Percentiles rank a stretch among this genome's conserved stretches.
These are phyloP conservation scores for Malus domestica DNA, from an alignment of 306 rosid species.

Conservation along the genomic window DNA sequence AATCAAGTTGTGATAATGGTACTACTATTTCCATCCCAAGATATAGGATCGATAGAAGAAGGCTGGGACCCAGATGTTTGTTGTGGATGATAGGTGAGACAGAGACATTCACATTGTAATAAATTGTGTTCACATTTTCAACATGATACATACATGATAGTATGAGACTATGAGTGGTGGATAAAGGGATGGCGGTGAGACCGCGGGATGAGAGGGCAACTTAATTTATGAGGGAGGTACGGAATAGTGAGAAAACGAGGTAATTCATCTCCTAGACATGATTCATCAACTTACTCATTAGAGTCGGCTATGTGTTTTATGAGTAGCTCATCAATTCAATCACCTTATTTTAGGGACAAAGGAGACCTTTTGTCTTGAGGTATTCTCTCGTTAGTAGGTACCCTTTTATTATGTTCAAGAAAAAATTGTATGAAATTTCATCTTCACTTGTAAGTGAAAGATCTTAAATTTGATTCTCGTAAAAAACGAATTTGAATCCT, in stretches of 20 bases:
- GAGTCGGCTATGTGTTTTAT: neutral
- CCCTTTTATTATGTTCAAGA: no score
- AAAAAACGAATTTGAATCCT: no score
- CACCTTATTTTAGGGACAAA: neutral
- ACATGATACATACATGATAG: neutral
- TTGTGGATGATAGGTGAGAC: neutral
- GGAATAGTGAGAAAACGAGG: neutral
- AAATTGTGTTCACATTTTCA: neutral
- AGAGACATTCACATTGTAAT: neutral
- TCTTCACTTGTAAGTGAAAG: rapidly evolving
- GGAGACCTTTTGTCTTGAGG: neutral
- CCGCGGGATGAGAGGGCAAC: no score
- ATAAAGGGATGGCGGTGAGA: neutral
- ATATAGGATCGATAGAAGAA: neutral
- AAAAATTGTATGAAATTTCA: no score
- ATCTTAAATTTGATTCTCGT: rapidly evolving
- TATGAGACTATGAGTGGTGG: neutral
- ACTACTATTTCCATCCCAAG: no score
- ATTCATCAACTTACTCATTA: no score
- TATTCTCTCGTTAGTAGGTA: no score
- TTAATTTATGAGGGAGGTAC: neutral
- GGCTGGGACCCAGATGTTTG: neutral
- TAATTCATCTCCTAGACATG: neutral
- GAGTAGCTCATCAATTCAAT: neutral
- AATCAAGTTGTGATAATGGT: no score